Evolutionary conservation across 2,329 filamentous ascomycete genomes (phyloP).

Genomic region (Colletotrichum cordylinicola): DNA sequence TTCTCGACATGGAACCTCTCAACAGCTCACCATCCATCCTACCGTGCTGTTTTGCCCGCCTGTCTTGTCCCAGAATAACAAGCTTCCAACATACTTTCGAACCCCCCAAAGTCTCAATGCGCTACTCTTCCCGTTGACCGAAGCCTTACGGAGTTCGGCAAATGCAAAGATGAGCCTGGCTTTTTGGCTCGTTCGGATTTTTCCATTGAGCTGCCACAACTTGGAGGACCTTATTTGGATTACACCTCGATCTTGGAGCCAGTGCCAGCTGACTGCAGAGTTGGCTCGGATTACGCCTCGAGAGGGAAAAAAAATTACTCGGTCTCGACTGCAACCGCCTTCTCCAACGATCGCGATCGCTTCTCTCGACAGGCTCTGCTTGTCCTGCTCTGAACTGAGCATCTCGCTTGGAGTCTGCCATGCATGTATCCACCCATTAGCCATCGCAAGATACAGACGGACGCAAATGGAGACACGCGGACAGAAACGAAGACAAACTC

Average conservation of each 20-base stretch:
- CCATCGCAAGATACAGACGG: not conserved
- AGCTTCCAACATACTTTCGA: slow-evolving; percentile 1
- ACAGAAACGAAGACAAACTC: not conserved
- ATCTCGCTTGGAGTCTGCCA: not conserved
- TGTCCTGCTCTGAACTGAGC: not conserved
- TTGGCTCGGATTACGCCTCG: not conserved
- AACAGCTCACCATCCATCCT: not conserved
- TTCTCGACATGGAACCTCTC: not conserved
- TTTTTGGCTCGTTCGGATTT: not conserved
- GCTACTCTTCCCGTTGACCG: not conserved
- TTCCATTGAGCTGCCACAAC: not conserved
- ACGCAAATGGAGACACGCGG: not conserved
- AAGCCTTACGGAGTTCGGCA: not conserved
- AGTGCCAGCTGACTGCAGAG: not conserved
- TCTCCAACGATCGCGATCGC: not conserved
- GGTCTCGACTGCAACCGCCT: not conserved
- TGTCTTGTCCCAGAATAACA: not conserved
- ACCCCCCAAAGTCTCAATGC: slow-evolving; percentile 5
- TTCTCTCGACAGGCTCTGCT: not conserved
- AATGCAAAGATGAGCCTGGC: not conserved
- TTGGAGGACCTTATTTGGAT: not conserved
- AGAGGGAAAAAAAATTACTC: not conserved
- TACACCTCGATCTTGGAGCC: not conserved
- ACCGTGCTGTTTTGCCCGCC: not conserved
- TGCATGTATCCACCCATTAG: not conserved